phyloP scores from a whole-genome alignment of 768 basidiomycete species.

The Mycena capillaripes region DNA sequence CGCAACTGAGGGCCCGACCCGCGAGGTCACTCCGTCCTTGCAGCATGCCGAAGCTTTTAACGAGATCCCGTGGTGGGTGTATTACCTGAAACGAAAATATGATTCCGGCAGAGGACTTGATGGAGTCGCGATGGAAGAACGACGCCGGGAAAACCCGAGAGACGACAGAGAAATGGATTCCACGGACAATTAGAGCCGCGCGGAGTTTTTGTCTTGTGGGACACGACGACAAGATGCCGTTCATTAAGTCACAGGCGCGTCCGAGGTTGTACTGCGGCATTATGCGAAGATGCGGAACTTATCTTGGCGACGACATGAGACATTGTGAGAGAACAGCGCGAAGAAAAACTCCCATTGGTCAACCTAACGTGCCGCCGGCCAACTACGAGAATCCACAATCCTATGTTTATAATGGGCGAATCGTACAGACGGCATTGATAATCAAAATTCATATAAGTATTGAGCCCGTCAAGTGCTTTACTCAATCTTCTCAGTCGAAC shows the following conservation, averaged over 20 bases:
- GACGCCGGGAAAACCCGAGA: background rate
- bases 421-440: background rate
- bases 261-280: too few relatives aligned
- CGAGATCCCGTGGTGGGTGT: background rate
- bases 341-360: background rate
- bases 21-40: too few relatives aligned
- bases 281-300: background rate
- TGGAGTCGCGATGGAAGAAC: background rate
- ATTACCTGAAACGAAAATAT: background rate
- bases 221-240: too few relatives aligned
- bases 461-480: background rate
- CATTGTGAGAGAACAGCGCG: too few relatives aligned
- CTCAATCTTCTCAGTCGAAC: constrained; percentile 33
- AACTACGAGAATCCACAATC: too few relatives aligned
- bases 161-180: too few relatives aligned
- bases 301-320: constrained; percentile 1
- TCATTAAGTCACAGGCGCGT: too few relatives aligned
- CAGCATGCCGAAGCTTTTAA: background rate
- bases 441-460: background rate
- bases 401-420: background rate
- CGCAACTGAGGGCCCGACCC: background rate
- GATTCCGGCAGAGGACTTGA: too few relatives aligned
- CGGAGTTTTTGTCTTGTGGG: too few relatives aligned
- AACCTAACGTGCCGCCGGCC: background rate
- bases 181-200: too few relatives aligned